These are phyloP conservation scores for Hypoxylon crocopeplum DNA, from an alignment of 495 filamentous ascomycete genomes.

Conservation along the genomic window DNA sequence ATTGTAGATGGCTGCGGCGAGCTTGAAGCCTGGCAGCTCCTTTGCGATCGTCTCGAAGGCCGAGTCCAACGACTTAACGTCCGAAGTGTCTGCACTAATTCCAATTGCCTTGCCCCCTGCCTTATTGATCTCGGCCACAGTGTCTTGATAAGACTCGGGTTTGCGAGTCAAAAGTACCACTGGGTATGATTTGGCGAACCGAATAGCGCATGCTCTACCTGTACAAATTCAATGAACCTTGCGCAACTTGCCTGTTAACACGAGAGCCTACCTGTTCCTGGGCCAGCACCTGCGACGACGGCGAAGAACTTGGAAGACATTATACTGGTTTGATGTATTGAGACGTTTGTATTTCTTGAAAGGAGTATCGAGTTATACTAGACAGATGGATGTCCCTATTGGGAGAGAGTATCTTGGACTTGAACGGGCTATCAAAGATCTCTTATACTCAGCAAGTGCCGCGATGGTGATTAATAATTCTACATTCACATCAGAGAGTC, in stretches of 20 bases:
- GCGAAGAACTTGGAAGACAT: constrained; percentile 59
- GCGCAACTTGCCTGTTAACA: neutral
- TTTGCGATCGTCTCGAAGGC: constrained; percentile 74
- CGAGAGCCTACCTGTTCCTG: constrained; percentile 62
- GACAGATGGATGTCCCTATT: constrained; percentile 49
- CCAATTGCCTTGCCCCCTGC: constrained; percentile 76
- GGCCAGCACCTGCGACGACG: constrained; percentile 73
- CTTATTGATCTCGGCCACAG: constrained; percentile 77
- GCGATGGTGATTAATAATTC: constrained; percentile 33
- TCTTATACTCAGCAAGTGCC: too few relatives aligned
- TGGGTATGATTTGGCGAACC: constrained; percentile 75
- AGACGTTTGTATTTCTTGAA: neutral
- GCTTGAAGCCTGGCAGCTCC: constrained; percentile 57
- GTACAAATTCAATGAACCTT: neutral
- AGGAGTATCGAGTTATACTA: constrained; percentile 63
- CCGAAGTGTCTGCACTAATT: constrained; percentile 74
- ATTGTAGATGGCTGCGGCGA: constrained; percentile 87
- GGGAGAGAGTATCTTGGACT: neutral
- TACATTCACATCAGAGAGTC: constrained; percentile 1
- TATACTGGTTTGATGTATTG: constrained; percentile 43
- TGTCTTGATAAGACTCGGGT: constrained; percentile 65
- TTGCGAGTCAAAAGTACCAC: constrained; percentile 78
- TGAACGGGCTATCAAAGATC: constrained; percentile 4
- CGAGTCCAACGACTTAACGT: constrained; percentile 63
- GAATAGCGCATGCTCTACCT: constrained; percentile 63